phyloP scores from a whole-genome alignment of 176 grass and related monocot genomes.

The Puya raimondii region DNA sequence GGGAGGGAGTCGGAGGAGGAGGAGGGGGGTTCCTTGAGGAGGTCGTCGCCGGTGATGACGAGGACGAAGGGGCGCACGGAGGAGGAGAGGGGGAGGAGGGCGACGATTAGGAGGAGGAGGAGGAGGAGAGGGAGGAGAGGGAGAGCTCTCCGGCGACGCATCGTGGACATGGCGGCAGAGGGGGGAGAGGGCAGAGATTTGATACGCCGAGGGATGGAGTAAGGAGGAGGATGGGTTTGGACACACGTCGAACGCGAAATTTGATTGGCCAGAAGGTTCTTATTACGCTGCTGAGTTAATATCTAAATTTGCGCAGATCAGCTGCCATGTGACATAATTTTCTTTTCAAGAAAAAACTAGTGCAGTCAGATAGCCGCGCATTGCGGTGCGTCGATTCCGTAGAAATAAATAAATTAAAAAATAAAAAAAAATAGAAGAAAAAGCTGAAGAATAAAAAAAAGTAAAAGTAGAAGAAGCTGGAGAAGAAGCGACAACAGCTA shows the following conservation, averaged over 20 bases:
- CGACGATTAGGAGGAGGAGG: constrained; percentile 8
- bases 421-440: too few relatives aligned
- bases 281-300: not conserved
- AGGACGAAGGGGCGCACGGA: constrained; percentile 13
- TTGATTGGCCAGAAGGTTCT: not conserved
- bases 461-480: too few relatives aligned
- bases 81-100: constrained; percentile 25
- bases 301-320: not conserved
- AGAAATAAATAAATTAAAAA: too few relatives aligned
- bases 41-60: not conserved
- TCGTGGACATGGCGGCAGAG: not conserved
- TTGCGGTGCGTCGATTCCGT: too few relatives aligned
- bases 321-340: not conserved
- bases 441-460: too few relatives aligned
- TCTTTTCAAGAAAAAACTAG: too few relatives aligned
- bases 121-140: constrained; percentile 4
- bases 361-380: too few relatives aligned
- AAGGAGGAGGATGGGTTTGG: not conserved
- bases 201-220: too few relatives aligned
- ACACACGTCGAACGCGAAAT: not conserved
- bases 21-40: constrained; percentile 4
- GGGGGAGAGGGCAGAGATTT: not conserved
- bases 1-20: constrained; percentile 24
- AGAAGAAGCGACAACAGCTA: too few relatives aligned
- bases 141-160: not conserved